Evolutionary conservation across 2,329 filamentous ascomycete species (phyloP), one percentile per base, ranked within the genome.

Genomic region (Cucurbitaria berberidis): DNA sequence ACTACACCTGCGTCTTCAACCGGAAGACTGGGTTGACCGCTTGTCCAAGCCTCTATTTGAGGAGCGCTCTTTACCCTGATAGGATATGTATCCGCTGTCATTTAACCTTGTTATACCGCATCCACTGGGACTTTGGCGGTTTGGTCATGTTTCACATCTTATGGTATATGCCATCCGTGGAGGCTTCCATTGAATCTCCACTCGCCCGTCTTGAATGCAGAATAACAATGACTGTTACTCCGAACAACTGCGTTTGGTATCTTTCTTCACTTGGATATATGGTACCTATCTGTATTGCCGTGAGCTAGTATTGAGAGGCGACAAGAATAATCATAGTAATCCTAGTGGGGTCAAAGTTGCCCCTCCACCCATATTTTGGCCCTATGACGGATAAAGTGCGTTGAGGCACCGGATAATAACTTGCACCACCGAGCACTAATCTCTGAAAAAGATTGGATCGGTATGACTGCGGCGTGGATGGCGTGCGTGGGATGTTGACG

Each of bases 1-100:
- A 35, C 15, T 51, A 58, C 55, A 59, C 55, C 55, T 63, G 56
- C 59, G 50, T 60, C 58, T 64, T 66, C 64, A 59, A 55, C 64
- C 64, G 61, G 53, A 52, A 40, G 51, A 47, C 51, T 56, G 53
- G 52, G 55, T 49, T 48, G 45, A 29, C 44, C 48, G 19, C 36
- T 53, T 27, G 43, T 34, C 30, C 30, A 34, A n/a, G 13, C 13
- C 13, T 5, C 30, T 13, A 34, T 26, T 51, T 22, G 38, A 38
- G 34, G 43, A 27, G 18, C 19, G 32, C n/a, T 56, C 42, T 57
- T 60, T 66, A 58, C 51, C 60, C 57, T 46, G 35, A 51, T 48
- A 47, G 54, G 59, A 38, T 45, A 57, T 54, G 46, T 46, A 59
- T 51, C 57, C 51, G 57, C 45, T 48, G 22, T 41, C 45, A 63